Evolutionary conservation across 1,284 basidiomycete species (phyloP).

Genomic region (Puccinia triticina): DNA sequence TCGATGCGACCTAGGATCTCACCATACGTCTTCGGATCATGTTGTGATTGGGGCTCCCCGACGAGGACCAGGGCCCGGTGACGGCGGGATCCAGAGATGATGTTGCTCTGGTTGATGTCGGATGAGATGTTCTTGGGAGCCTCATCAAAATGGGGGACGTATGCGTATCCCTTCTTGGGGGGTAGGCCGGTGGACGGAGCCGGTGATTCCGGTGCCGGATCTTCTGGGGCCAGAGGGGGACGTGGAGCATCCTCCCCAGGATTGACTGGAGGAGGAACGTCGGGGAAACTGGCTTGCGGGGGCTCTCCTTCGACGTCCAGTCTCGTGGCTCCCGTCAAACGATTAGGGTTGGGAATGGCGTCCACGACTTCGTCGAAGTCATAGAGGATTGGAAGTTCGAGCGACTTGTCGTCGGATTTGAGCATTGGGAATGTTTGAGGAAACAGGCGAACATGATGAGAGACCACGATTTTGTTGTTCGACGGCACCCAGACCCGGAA

Average conservation of each 20-base stretch:
- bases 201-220: neutral
- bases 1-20: neutral
- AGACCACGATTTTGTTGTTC: neutral
- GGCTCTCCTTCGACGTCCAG: no score
- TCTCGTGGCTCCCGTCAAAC: no score
- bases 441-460: slow-evolving; percentile 8
- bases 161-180: neutral
- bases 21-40: neutral
- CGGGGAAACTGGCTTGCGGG: no score
- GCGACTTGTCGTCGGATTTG: no score
- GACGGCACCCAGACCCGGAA: neutral
- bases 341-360: neutral
- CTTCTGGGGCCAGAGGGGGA: neutral
- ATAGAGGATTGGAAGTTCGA: no score
- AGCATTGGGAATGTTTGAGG: neutral
- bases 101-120: neutral
- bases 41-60: neutral
- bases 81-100: neutral
- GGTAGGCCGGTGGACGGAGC: neutral
- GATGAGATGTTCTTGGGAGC: neutral
- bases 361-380: no score
- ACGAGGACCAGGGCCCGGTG: neutral
- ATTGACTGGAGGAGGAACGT: no score
- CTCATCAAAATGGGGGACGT: neutral
- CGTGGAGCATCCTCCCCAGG: no score